A percentile compares a stretch with the other conserved stretches of the same genome.
Conservation (phyloP, 2,329 filamentous ascomycete genomes). For the Leptographium galeiforme region DNA sequence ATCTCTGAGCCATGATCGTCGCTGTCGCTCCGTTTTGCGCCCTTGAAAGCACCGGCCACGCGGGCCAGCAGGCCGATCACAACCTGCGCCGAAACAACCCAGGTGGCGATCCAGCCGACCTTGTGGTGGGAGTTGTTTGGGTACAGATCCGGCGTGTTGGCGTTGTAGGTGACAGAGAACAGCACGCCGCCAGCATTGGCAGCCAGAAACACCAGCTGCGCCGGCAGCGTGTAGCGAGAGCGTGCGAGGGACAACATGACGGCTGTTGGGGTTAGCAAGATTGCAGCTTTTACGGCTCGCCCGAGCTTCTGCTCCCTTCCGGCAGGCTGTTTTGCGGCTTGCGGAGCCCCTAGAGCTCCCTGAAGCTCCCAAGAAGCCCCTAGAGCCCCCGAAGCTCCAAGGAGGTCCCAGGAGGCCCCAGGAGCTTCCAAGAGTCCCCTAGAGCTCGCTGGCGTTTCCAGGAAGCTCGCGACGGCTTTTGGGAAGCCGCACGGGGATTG, state of each 20-base stretch:
- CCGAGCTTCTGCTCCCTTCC: background rate
- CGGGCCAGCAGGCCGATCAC: constrained; percentile 52
- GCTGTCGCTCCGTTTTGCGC: background rate
- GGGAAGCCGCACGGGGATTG: background rate
- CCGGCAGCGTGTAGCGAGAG: constrained; percentile 57
- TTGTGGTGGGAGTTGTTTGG: constrained; percentile 79
- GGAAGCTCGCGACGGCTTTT: background rate
- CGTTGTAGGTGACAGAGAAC: constrained; percentile 60
- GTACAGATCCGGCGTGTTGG: constrained; percentile 73
- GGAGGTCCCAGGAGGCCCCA: background rate
- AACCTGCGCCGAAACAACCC: constrained; percentile 56
- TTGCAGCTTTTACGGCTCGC: background rate
- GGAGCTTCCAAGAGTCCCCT: background rate
- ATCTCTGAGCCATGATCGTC: constrained; percentile 5
- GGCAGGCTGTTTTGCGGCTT: too few relatives aligned
- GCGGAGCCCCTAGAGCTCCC: too few relatives aligned
- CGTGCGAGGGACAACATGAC: constrained; percentile 76
- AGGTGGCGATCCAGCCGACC: constrained; percentile 72
- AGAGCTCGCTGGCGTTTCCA: background rate
- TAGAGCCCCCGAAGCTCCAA: background rate
- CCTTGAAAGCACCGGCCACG: constrained; percentile 34
- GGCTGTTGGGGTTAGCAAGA: constrained; percentile 29
- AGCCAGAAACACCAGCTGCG: constrained; percentile 55
- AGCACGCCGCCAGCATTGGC: constrained; percentile 52
- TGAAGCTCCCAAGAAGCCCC: too few relatives aligned